Base-by-base conservation (phyloP, 768 basidiomycete genomes). In the Phlebiopsis gigantea region DNA sequence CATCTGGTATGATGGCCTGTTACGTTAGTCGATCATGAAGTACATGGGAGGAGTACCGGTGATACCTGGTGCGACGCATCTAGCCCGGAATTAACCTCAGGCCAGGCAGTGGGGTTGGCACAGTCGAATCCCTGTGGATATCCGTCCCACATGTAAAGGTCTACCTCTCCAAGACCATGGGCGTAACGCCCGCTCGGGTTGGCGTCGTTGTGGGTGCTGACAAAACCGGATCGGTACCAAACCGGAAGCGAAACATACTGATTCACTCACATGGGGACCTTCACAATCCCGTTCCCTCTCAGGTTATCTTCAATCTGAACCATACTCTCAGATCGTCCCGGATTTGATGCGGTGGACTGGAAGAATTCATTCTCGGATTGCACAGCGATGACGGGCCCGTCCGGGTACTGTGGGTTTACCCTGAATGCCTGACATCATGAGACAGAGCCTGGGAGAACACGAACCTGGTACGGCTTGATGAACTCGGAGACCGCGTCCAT, bases 101-200 rank as follows among this genome's bases (percentile, higher is more conserved):
- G 45, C 62, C 62, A 62, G 1, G 30, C 26, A 10, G 53, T 46
- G 4, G 64, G 64, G 26, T 65, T 55, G 19, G 50, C 46, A 44
- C 65, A 66, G 46, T 62, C 63, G 51, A 65, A 66, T 22, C 58
- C 55, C n/a, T 62, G 55, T 7, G 65, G 65, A 47, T 66, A 66
- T 5, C 49, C 41, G 51, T 66, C 65, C 60, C 60, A 66, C 28
- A 52, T 55, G 48, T 61, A 68, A 34, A 64, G 46, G 53, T 68
- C 66, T 14, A 65, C 64, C 26, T 45, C 54, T 5, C 63, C 62
- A 17, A 60, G 42, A 8, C 67, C 66, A 55, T 53, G 51, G 15
- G 57, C 63, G 53, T 60, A 66, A 8, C 48, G 46, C 6, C 62
- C 60, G 5, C 43, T 28, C 14, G 51, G 48, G 5, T 52, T 28